A percentile compares a stretch with the other conserved stretches of the same genome.
Evolutionary conservation across 2,329 filamentous ascomycete species (phyloP).

Genomic region (Nemania sp.): DNA sequence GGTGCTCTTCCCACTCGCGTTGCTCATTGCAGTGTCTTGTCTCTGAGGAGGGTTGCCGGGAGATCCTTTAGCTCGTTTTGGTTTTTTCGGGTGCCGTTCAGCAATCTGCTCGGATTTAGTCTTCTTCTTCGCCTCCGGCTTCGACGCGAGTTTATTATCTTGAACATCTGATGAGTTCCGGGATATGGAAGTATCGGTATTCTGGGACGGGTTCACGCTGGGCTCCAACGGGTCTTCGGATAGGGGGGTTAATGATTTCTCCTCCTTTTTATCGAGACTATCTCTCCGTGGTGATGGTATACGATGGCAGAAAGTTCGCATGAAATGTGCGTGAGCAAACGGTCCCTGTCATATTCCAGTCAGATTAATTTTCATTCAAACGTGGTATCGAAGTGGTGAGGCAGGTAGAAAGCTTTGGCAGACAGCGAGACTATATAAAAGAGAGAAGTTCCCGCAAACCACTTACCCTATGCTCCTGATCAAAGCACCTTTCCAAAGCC

Average conservation of each 20-base stretch:
- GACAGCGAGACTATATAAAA: no score
- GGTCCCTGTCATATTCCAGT: conserved; percentile 44
- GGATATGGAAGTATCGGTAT: conserved; percentile 21
- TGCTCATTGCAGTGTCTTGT: conserved; percentile 37
- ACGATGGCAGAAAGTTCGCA: conserved; percentile 62
- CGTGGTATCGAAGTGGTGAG: background rate
- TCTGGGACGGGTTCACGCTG: conserved; percentile 30
- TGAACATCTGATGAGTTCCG: conserved; percentile 30
- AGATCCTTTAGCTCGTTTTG: conserved; percentile 41
- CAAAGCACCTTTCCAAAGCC: conserved; percentile 63
- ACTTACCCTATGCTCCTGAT: conserved; percentile 58
- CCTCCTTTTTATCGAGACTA: conserved; percentile 41
- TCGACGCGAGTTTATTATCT: conserved; percentile 31
- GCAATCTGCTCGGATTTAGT: conserved; percentile 43
- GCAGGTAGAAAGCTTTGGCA: no score
- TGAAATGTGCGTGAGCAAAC: conserved; percentile 63
- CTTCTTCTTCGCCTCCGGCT: conserved; percentile 43
- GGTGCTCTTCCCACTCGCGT: conserved; percentile 26
- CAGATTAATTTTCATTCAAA: background rate
- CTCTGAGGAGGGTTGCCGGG: conserved; percentile 44
- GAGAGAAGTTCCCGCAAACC: background rate
- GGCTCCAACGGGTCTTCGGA: conserved; percentile 37
- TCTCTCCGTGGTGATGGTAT: conserved; percentile 45
- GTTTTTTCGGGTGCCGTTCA: conserved; percentile 43
- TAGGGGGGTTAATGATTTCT: conserved; percentile 36